These are phyloP conservation scores for Daucus carota DNA, from an alignment of 129 eudicot species.

Conservation along the genomic window DNA sequence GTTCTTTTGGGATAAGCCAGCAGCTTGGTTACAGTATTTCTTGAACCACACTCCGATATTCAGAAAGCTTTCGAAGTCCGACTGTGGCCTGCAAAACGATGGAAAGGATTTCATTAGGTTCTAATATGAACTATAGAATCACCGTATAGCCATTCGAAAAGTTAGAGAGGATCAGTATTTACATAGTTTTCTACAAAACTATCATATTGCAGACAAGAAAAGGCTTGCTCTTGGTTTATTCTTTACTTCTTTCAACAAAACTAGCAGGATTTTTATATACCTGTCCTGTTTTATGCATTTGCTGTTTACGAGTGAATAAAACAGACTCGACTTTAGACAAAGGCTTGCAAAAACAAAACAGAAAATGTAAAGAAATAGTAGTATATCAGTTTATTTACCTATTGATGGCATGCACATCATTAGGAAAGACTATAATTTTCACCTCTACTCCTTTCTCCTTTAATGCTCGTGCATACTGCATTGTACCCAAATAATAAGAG, in stretches of 20 bases:
- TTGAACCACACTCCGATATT: conserved; percentile 95
- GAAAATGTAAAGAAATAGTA: too few species aligned
- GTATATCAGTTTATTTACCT: conserved; percentile 28
- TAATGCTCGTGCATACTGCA: conserved; percentile 74
- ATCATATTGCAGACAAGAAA: background rate
- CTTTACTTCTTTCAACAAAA: background rate
- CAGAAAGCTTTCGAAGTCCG: conserved; percentile 91
- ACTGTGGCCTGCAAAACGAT: conserved; percentile 68
- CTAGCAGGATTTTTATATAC: background rate
- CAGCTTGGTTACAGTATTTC: conserved; percentile 49
- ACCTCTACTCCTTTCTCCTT: conserved; percentile 73
- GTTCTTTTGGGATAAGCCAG: too few species aligned
- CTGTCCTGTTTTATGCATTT: background rate
- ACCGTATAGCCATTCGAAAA: background rate
- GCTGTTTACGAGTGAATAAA: background rate
- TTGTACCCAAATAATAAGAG: conserved; percentile 7
- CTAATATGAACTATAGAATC: background rate
- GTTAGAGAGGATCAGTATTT: background rate
- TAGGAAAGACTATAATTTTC: conserved; percentile 76
- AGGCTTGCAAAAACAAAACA: background rate
- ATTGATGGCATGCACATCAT: conserved; percentile 59
- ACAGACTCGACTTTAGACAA: background rate
- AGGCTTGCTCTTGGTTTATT: background rate
- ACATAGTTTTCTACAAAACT: background rate
- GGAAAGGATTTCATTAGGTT: background rate